Evolutionary conservation across 805 yeast species (phyloP).

Genomic region (Monosporozyma aquatica): DNA sequence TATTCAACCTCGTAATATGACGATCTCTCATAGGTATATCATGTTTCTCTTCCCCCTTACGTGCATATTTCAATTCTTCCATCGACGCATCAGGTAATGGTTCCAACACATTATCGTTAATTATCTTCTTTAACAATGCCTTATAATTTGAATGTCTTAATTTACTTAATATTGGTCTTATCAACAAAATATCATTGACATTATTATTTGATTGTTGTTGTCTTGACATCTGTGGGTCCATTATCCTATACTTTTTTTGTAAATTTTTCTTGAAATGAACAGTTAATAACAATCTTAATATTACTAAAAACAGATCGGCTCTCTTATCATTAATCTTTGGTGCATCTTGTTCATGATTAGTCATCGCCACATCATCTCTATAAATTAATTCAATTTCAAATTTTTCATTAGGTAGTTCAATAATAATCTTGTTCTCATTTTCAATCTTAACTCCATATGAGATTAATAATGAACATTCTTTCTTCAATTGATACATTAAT

Average conservation of each 20-base stretch:
- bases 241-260: constrained; percentile 18
- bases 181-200: constrained; percentile 17
- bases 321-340: constrained; percentile 35
- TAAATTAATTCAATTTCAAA: constrained; percentile 63
- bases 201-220: too few species aligned
- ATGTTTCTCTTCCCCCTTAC: background rate
- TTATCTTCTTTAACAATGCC: constrained; percentile 20
- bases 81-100: constrained; percentile 13
- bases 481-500: constrained; percentile 63
- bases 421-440: constrained; percentile 50
- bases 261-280: constrained; percentile 34
- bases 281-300: constrained; percentile 30
- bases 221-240: too few species aligned
- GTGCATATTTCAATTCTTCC: background rate
- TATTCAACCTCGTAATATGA: constrained; percentile 17
- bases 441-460: constrained; percentile 62
- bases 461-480: constrained; percentile 63
- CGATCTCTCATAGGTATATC: constrained; percentile 9
- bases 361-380: constrained; percentile 30
- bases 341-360: constrained; percentile 33
- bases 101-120: constrained; percentile 21
- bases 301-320: constrained; percentile 30
- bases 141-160: constrained; percentile 28
- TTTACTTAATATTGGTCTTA: constrained; percentile 28
- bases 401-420: constrained; percentile 56